phyloP scores from a whole-genome alignment of 352 stramenopile species.

The Saprolegnia diclina region DNA sequence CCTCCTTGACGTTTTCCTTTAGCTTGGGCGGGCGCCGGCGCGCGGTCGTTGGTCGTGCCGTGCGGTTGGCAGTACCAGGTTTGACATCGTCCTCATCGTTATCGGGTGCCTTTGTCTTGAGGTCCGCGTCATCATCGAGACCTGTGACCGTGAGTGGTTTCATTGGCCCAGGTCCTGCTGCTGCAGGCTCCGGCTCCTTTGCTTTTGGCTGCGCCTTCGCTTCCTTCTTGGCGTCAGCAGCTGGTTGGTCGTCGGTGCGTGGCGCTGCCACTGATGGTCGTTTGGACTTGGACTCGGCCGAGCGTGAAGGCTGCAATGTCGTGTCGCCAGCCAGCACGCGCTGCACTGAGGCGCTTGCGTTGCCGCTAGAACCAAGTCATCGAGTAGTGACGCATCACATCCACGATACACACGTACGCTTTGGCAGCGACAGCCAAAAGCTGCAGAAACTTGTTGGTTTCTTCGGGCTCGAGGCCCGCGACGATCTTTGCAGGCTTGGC shows the following conservation, averaged over 20 bases:
- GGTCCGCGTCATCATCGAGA: constrained; percentile 52
- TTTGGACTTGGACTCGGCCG: constrained; percentile 21
- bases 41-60: constrained; percentile 74
- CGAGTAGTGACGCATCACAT: not conserved
- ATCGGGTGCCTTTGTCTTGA: constrained; percentile 34
- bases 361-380: constrained; percentile 38
- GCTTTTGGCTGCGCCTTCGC: constrained; percentile 30
- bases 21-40: constrained; percentile 80
- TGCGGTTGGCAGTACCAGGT: constrained; percentile 51
- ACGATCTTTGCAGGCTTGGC: constrained; percentile 88
- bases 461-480: constrained; percentile 88
- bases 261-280: constrained; percentile 12
- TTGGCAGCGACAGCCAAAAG: constrained; percentile 75
- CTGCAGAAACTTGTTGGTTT: constrained; percentile 92
- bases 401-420: constrained; percentile 14
- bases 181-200: constrained; percentile 22
- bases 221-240: constrained; percentile 31
- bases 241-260: constrained; percentile 20
- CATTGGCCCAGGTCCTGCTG: constrained; percentile 35
- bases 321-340: constrained; percentile 45
- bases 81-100: constrained; percentile 38
- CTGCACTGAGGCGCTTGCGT: constrained; percentile 59
- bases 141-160: constrained; percentile 51
- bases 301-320: not conserved
- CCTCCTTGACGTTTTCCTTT: constrained; percentile 82